phyloP scores from a whole-genome alignment of 2,329 filamentous ascomycete species.

The Pleurostoma richardsiae region DNA sequence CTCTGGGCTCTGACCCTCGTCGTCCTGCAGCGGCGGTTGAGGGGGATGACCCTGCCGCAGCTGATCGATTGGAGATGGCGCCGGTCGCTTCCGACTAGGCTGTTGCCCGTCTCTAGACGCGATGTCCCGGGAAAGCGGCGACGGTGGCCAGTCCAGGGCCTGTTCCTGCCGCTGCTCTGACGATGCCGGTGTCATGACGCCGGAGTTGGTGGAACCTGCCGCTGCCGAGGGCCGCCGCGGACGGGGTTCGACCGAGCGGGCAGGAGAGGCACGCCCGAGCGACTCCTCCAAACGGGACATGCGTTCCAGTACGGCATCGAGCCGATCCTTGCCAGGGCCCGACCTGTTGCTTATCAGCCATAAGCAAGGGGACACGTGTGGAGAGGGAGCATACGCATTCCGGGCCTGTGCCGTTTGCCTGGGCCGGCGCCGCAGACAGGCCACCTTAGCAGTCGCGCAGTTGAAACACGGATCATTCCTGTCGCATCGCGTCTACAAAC shows the following conservation, averaged over 20 bases:
- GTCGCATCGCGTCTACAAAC: neutral
- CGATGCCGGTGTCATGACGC: too few species aligned
- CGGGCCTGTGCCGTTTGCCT: neutral
- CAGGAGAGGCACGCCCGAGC: neutral
- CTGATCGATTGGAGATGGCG: too few species aligned
- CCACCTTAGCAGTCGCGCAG: neutral
- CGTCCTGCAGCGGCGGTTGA: neutral
- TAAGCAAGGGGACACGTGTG: too few species aligned
- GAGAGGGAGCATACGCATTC: neutral
- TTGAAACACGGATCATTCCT: neutral
- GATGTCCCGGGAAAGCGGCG: too few species aligned
- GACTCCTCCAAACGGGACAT: neutral
- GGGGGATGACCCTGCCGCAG: too few species aligned
- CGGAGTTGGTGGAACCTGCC: too few species aligned
- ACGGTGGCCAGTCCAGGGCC: too few species aligned
- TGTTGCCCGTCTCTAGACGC: too few species aligned
- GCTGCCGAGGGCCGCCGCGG: neutral
- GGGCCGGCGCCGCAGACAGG: neutral
- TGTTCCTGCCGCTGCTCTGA: too few species aligned
- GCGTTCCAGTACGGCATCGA: neutral
- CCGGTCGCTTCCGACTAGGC: too few species aligned
- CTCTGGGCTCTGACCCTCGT: neutral
- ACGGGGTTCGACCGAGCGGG: neutral
- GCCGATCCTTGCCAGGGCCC: neutral
- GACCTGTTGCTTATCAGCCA: neutral